phyloP scores from a whole-genome alignment of 139 green algal genomes.

The Tetraselmis chui region DNA sequence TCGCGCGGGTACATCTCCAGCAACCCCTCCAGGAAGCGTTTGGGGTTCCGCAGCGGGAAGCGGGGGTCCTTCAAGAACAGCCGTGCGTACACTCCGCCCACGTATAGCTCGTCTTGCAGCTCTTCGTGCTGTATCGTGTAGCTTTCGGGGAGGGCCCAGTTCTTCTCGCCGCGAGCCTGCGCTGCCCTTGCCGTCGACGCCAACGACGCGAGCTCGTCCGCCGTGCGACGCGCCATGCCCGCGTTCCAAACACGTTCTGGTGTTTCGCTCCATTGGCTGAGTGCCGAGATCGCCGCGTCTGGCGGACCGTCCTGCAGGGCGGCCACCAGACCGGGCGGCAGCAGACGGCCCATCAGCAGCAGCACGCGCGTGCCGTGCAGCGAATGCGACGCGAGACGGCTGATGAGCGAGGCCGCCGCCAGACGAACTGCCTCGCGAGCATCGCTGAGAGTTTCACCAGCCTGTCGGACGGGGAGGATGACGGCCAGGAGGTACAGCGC shows the following conservation, averaged over 20 bases:
- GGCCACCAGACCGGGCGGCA: conserved; percentile 73
- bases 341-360: conserved; percentile 57
- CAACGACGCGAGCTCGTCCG: neutral
- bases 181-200: neutral
- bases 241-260: conserved; percentile 1
- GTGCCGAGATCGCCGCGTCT: conserved; percentile 43
- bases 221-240: neutral
- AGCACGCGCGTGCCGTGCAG: conserved; percentile 59
- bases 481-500: conserved; percentile 65
- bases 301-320: conserved; percentile 49
- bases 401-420: conserved; percentile 56
- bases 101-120: conserved; percentile 48
- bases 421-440: conserved; percentile 22
- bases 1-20: conserved; percentile 45
- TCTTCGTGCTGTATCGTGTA: neutral
- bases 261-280: conserved; percentile 16
- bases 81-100: conserved; percentile 85
- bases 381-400: conserved; percentile 44
- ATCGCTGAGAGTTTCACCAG: conserved; percentile 7
- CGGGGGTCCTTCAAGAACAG: conserved; percentile 81
- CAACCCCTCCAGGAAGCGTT: conserved; percentile 66
- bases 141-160: neutral
- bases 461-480: conserved; percentile 42
- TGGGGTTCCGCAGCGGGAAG: conserved; percentile 62
- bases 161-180: neutral